These are phyloP conservation scores for Septoria petroselini DNA, from an alignment of 2,329 filamentous ascomycete genomes.

Conservation along the genomic window DNA sequence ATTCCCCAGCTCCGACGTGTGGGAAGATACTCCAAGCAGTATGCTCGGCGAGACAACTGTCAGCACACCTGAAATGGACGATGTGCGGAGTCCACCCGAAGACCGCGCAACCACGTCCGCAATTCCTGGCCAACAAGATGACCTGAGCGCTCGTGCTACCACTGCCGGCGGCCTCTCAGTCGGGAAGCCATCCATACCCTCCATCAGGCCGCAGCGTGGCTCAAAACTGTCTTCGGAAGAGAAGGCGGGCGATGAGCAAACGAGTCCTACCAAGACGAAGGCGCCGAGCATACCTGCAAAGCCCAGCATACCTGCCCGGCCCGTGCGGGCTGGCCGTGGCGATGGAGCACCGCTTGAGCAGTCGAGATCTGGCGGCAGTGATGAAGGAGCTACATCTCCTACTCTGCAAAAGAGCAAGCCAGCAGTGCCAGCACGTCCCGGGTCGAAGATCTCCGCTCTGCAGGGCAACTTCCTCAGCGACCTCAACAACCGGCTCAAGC, in stretches of 20 bases:
- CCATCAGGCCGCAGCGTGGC: constrained; percentile 29
- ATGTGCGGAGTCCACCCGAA: constrained; percentile 32
- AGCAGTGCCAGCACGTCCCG: constrained; percentile 71
- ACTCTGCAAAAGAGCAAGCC: constrained; percentile 70
- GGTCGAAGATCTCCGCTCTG: constrained; percentile 84
- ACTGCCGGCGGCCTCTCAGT: constrained; percentile 23
- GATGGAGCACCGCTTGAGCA: constrained; percentile 30
- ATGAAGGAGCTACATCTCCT: constrained; percentile 34
- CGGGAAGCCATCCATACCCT: constrained; percentile 33
- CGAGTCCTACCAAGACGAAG: constrained; percentile 50
- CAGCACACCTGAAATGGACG: constrained; percentile 36
- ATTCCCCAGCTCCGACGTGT: constrained; percentile 89
- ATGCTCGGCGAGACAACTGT: constrained; percentile 75
- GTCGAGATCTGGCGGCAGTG: constrained; percentile 13
- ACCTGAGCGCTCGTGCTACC: constrained; percentile 21
- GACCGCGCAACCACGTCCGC: constrained; percentile 23
- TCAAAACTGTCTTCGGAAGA: constrained; percentile 36
- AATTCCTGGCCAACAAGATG: constrained; percentile 19
- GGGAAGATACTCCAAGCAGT: constrained; percentile 90
- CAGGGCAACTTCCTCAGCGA: constrained; percentile 92
- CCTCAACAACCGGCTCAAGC: constrained; percentile 80
- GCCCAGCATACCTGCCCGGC: constrained; percentile 60
- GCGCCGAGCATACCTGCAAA: constrained; percentile 58
- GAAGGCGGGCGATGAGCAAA: constrained; percentile 38
- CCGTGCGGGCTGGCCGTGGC: constrained; percentile 51